Evolutionary conservation across 352 stramenopile genomes (phyloP), one percentile per base, ranked within the genome.

Genomic region (Globisporangium viniferum): DNA sequence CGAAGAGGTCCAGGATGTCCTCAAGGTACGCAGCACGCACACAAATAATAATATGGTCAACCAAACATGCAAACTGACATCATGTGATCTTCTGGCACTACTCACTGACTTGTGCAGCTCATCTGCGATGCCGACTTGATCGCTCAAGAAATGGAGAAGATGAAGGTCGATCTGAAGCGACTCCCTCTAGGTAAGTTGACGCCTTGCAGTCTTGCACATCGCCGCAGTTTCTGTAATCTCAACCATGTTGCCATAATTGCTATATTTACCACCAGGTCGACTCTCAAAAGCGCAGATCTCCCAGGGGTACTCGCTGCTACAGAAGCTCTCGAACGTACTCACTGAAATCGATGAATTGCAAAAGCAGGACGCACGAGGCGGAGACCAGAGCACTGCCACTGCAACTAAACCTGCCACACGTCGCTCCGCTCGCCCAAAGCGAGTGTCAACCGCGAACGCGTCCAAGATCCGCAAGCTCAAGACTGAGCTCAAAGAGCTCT

Each of bases 231-330:
- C 24, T 24, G 24, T 24, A 24, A 24, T 24, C 24, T 24, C 24
- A 24, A 24, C 24, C 24, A 24, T 24, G 24, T 24, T 24, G 24
- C 24, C 24, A 24, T 24, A 24, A 24, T 24, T 24, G 24, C 0
- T 24, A 24, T 24, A 24, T 24, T 24, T 24, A 24, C 24, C 24
- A 24, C 18, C 27, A 33, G 53, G 75, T 7, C 70, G 73, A 9
- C 60, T 89, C 7, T 89, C 83, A 0, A 88, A 88, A 59, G 33
- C 77, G 8, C 81, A 91, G 64, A 89, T 91, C 63, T 83, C 79
- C 1, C 79, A 85, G 57, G 83, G 81, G 5, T 90, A 90, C 62
- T 55, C 70, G 6, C 78, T 89, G 44, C 44, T 91, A 39, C 76
- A 91, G 63, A 68, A 74, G 55, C 70, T 91, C 49, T 83, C 81